Evolutionary conservation across 805 yeast genomes (phyloP), one percentile per base, ranked within the genome.

Genomic region (Zygoascus bituminiphila): DNA sequence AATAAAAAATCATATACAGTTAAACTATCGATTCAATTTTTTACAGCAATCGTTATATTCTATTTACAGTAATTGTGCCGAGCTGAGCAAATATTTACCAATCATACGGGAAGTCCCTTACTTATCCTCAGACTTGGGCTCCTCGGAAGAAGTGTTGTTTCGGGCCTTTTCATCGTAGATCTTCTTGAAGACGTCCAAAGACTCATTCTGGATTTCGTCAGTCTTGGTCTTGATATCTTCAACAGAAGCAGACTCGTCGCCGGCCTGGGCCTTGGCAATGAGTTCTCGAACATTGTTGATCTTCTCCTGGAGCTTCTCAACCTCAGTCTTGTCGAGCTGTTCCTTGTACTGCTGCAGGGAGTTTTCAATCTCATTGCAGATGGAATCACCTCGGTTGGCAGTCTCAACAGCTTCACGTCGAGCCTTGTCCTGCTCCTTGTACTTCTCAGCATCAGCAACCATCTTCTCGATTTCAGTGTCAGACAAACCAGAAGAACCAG

Each of bases 401-500:
- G 74, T 68, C 72, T 86, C 94, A 64, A 89, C 82, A 51, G 88
- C 72, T 72, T 82, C 88, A 67, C 83, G 84, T 69, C 84, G 82
- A 54, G 84, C 86, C 75, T 84, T 81, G 75, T 88, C 97, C 60
- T 85, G 79, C 67, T 85, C 88, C 62, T 88, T 85, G 73, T 74
- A 82, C 71, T 82, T 82, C 74, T 87, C 94, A 62, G 96, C 94
- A 61, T 86, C 95, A 70, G 76, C 79, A 53, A 88, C 91, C 87
- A 89, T 82, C 69, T 82, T 78, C 70, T 88, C 95, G 65, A 88
- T 84, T 75, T 88, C 96, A 51, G 84, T 66, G 63, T 88, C 93
- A 57, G 89, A 81, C 67, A 88, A 75, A 70, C 96, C 97, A 42
- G 95, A 86, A 50, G 95, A 85, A 58, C 96, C 97, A 58, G 95